Base-by-base conservation (phyloP, 495 filamentous ascomycete genomes). In the Oidiodendron maius region DNA sequence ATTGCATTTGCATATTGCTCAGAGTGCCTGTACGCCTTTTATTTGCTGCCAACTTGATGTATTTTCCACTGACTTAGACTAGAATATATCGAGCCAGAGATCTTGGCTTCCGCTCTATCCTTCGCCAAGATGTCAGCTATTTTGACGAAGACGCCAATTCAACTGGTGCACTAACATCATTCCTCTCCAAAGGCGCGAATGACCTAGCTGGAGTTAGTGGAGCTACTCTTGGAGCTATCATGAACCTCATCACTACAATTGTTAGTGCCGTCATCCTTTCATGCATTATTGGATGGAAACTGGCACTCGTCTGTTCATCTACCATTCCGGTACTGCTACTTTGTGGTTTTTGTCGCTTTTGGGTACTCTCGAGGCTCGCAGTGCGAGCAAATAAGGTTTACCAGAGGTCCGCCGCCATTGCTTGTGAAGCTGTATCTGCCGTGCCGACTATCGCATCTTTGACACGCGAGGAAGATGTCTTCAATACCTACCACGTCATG, bases 61-160 rank as follows among this genome's bases (percentile, higher is more conserved):
- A 8, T 32, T 32, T 8, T 32, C 8, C n/a, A 32, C 28, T 32
- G 8, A 32, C 28, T 32, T 8, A 8, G n/a, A 8, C 28, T n/a
- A 32, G 28, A n/a, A 48, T 44, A 8, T 46, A 28, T 23, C 51
- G 51, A 13, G 51, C 45, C 51, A 68, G 78, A 17, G 66, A 71
- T 26, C 68, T 83, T 51, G 74, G 79, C 46, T 72, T 85, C 42
- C 65, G 76, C 24, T 64, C 65, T 35, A 71, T 79, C 32, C 51
- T 84, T 16, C 68, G 62, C 51, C 74, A 82, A 52, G 76, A 80
- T 44, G 75, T 77, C 17, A 60, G 71, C 0, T 87, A 80, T 64
- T 89, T 84, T 48, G 83, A 89, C 59, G 60, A 63, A 3, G 63
- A 71, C 28, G 71, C 78, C 45, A 82, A 87, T 52, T 70, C 81